Conservation (phyloP, 2,329 filamentous ascomycete species). For the Exophiala aquamarina region DNA sequence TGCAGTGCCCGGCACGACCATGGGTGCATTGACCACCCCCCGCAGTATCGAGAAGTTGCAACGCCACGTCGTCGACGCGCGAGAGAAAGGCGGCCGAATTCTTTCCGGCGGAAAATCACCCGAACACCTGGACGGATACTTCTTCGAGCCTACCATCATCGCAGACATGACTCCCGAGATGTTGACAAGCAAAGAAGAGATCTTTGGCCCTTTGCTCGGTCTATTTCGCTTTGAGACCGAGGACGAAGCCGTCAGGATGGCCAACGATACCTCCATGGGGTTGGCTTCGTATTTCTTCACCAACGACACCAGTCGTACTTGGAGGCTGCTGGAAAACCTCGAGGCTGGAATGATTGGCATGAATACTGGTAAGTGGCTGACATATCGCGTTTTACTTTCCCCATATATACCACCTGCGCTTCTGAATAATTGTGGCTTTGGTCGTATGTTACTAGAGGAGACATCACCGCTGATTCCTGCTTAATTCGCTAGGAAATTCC, state of each 20-base stretch:
- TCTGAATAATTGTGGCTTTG: too few relatives aligned
- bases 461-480: too few relatives aligned
- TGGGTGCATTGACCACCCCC: constrained; percentile 60
- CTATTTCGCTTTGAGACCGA: constrained; percentile 53
- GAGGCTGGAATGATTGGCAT: constrained; percentile 54
- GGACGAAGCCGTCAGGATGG: constrained; percentile 48
- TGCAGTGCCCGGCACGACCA: constrained; percentile 51
- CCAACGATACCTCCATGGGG: constrained; percentile 58
- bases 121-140: constrained; percentile 55
- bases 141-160: constrained; percentile 61
- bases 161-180: constrained; percentile 50
- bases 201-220: constrained; percentile 52
- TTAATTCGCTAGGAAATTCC: constrained; percentile 49
- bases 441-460: too few relatives aligned
- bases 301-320: constrained; percentile 59
- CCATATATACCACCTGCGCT: too few relatives aligned
- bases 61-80: constrained; percentile 58
- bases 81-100: constrained; percentile 55
- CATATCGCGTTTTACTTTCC: too few relatives aligned
- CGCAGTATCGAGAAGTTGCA: constrained; percentile 57
- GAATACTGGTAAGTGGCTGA: constrained; percentile 31
- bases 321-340: constrained; percentile 59
- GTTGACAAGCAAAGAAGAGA: constrained; percentile 44
- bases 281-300: constrained; percentile 61
- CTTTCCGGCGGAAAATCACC: constrained; percentile 54